Evolutionary conservation across 2,329 filamentous ascomycete species (phyloP).

Genomic region (Hypoxylon sp.): DNA sequence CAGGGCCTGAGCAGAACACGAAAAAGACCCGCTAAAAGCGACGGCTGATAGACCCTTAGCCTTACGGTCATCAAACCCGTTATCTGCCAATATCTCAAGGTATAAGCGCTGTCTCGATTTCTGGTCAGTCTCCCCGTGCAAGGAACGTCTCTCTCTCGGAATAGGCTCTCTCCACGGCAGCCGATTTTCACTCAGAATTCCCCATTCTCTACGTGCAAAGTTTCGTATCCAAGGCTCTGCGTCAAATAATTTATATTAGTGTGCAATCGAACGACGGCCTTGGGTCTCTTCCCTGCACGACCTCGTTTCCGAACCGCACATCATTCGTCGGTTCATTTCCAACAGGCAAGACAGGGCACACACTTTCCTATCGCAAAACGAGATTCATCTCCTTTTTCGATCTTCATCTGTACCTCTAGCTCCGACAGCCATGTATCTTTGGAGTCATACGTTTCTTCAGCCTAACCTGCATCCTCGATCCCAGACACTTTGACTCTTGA

Average conservation of each 20-base stretch:
- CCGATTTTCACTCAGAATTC: conserved; percentile 19
- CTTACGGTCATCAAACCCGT: conserved; percentile 25
- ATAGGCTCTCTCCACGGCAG: conserved; percentile 35
- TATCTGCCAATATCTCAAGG: conserved; percentile 31
- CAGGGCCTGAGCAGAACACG: conserved; percentile 12
- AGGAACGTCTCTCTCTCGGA: conserved; percentile 29
- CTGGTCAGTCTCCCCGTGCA: conserved; percentile 17
- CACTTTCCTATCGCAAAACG: conserved; percentile 7
- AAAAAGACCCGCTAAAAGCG: conserved; percentile 11
- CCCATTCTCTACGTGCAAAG: conserved; percentile 39
- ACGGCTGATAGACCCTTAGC: conserved; percentile 31
- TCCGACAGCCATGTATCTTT: conserved; percentile 32
- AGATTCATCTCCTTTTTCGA: conserved; percentile 35
- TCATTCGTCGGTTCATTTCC: conserved; percentile 45
- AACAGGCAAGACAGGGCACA: conserved; percentile 39
- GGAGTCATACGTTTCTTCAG: conserved; percentile 38
- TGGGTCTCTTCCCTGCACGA: conserved; percentile 42
- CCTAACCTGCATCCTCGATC: conserved; percentile 39
- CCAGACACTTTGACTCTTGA: conserved; percentile 27
- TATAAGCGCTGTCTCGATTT: conserved; percentile 29
- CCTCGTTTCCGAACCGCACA: conserved; percentile 44
- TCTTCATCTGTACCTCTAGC: conserved; percentile 33
- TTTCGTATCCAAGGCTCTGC: conserved; percentile 45
- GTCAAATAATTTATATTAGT: conserved; percentile 44
- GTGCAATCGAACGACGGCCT: conserved; percentile 37